Evolutionary conservation across 2,329 filamentous ascomycete species (phyloP).

Genomic region (Cytospora schulzeri): DNA sequence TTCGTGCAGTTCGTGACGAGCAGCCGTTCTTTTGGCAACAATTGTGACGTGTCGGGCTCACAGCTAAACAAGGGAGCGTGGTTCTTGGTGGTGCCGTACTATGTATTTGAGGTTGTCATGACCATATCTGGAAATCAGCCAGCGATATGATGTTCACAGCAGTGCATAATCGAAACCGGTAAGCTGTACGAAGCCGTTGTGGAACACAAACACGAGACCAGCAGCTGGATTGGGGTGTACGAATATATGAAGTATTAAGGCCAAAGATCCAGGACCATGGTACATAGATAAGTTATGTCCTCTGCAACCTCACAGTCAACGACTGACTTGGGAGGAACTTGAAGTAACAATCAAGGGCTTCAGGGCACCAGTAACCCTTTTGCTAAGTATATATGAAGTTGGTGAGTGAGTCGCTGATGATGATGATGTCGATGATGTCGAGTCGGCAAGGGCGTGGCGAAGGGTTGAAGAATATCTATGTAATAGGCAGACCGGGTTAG

Average conservation of each 20-base stretch:
- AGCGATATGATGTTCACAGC: not conserved
- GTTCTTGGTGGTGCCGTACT: not conserved
- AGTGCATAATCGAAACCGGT: not conserved
- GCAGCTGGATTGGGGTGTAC: not conserved
- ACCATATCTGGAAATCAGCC: not conserved
- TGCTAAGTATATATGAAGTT: not conserved
- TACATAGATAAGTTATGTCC: not conserved
- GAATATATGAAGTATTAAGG: not conserved
- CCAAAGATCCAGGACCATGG: not conserved
- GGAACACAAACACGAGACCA: not conserved
- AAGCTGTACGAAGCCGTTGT: not conserved
- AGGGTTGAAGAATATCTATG: not conserved
- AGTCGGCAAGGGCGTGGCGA: not conserved
- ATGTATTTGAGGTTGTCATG: not conserved
- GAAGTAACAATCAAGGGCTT: not conserved
- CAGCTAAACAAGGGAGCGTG: not conserved
- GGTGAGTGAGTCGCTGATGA: too few relatives aligned
- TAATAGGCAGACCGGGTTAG: too few relatives aligned
- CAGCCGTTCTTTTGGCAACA: not conserved
- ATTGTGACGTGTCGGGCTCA: not conserved
- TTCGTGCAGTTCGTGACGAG: not conserved
- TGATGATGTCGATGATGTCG: not conserved
- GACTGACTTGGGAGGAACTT: not conserved
- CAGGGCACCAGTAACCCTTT: not conserved
- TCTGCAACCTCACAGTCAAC: not conserved